Percentiles rank a stretch among this genome's conserved stretches.
Evolutionary conservation across 345 rosid genomes (phyloP).

Genomic region (Gynandropsis gynandra): DNA sequence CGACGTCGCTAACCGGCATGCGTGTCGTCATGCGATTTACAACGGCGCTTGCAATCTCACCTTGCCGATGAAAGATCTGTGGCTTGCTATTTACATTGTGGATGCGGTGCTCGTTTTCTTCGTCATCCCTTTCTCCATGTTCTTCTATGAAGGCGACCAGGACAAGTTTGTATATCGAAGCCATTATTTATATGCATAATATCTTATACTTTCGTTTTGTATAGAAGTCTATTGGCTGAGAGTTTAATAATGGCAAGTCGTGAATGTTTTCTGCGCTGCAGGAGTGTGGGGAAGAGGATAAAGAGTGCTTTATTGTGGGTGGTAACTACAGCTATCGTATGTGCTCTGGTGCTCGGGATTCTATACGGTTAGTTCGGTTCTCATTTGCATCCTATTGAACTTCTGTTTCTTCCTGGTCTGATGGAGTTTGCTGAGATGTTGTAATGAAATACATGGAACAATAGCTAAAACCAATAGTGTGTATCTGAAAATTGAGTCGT

Average conservation of each 20-base stretch:
- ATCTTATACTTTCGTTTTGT: neutral
- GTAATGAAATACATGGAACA: conserved; percentile 1
- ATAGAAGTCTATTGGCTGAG: neutral
- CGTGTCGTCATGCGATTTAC: conserved; percentile 84
- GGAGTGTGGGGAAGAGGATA: conserved; percentile 75
- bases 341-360: conserved; percentile 80
- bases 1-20: conserved; percentile 98
- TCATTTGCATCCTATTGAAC: conserved; percentile 5
- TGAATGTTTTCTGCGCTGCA: conserved; percentile 26
- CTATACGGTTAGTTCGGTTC: conserved; percentile 62
- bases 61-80: conserved; percentile 94
- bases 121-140: conserved; percentile 92
- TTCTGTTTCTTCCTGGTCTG: neutral
- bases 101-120: conserved; percentile 93
- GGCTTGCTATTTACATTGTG: conserved; percentile 77
- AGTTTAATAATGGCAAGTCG: neutral
- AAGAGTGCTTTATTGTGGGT: conserved; percentile 87
- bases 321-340: conserved; percentile 65
- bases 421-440: neutral
- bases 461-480: conserved; percentile 11
- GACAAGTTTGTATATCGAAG: conserved; percentile 62
- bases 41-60: conserved; percentile 93
- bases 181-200: conserved; percentile 1
- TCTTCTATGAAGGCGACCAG: conserved; percentile 98
- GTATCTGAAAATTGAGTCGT: neutral